Base-by-base conservation (phyloP, 768 basidiomycete species). In the Lactarius deliciosus region DNA sequence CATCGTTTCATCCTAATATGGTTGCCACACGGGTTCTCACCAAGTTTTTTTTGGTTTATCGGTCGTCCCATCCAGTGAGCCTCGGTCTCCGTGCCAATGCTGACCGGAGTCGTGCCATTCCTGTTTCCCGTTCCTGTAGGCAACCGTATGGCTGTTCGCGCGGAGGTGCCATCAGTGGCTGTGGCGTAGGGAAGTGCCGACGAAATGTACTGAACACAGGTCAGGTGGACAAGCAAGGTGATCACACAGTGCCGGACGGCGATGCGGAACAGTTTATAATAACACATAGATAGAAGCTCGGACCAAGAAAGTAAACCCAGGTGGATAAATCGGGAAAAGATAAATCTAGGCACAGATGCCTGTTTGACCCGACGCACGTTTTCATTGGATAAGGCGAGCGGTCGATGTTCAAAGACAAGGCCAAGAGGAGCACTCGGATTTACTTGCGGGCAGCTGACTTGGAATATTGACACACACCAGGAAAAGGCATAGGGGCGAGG, bases 151-250 rank as follows among this genome's bases (percentile, higher is more conserved):
- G 25, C 50, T 22, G 56, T 34, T 36, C 10, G 18, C 34, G 55
- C 20, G 55, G n/a, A 5, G 11, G 22, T 13, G 50, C 50, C 25
- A 25, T 25, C 11, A 15, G 56, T 32, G 34, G 56, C 56, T 34
- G 28, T 36, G 56, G 20, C 32, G 32, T n/a, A 16, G 55, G 55
- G 11, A n/a, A 6, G 30, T 32, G 28, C 55, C 28, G 61, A 43
- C 18, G n/a, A 28, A 28, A 54, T 30, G n/a, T 53, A 38, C 47
- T 47, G 41, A 54, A 47, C 20, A 45, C 57, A 25, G 25, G 63
- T 68, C 66, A 68, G 66, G 53, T 68, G 66, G 30, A 45, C 25
- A 30, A 30, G 55, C 20, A n/a, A 32, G 28, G 36, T 40, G 45
- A 25, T 9, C 25, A 36, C 34, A 30, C 36, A 45, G n/a, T 22